Percentiles rank a stretch among this genome's conserved stretches.
Evolutionary conservation across 768 basidiomycete genomes (phyloP).

Genomic region (Tulasnella sp.): DNA sequence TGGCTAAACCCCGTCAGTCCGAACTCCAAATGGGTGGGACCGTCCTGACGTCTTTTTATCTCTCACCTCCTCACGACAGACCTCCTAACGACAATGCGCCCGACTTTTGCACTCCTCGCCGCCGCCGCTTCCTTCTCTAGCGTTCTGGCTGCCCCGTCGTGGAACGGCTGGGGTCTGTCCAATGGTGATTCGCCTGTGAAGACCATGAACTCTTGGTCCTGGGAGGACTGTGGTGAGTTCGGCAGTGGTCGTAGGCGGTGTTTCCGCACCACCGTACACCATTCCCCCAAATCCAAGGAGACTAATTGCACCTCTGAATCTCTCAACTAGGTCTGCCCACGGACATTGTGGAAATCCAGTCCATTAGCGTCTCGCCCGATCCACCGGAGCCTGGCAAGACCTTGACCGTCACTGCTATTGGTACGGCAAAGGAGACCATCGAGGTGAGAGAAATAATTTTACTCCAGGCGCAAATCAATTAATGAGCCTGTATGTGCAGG

Average conservation of each 20-base stretch:
- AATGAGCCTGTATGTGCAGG: constrained; percentile 44
- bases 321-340: constrained; percentile 41
- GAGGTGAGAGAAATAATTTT: constrained; percentile 47
- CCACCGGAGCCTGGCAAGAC: constrained; percentile 85
- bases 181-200: constrained; percentile 36
- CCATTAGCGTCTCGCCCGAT: constrained; percentile 74
- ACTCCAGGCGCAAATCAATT: background rate
- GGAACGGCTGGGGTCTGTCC: constrained; percentile 29
- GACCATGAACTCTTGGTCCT: constrained; percentile 56
- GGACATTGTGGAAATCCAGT: constrained; percentile 59
- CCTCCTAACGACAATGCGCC: constrained; percentile 24
- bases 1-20: constrained; percentile 21
- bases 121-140: constrained; percentile 31
- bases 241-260: background rate
- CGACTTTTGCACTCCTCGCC: constrained; percentile 28
- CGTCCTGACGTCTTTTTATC: constrained; percentile 1
- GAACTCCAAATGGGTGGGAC: constrained; percentile 11
- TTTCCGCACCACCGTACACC: background rate
- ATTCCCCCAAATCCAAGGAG: constrained; percentile 28
- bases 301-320: background rate
- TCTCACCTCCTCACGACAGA: constrained; percentile 9
- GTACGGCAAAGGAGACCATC: constrained; percentile 53
- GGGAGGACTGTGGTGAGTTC: constrained; percentile 68
- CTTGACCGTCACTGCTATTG: constrained; percentile 79
- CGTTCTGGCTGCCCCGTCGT: constrained; percentile 31